Base-by-base conservation (phyloP, 345 rosid genomes). In the Rhizophora mangle region DNA sequence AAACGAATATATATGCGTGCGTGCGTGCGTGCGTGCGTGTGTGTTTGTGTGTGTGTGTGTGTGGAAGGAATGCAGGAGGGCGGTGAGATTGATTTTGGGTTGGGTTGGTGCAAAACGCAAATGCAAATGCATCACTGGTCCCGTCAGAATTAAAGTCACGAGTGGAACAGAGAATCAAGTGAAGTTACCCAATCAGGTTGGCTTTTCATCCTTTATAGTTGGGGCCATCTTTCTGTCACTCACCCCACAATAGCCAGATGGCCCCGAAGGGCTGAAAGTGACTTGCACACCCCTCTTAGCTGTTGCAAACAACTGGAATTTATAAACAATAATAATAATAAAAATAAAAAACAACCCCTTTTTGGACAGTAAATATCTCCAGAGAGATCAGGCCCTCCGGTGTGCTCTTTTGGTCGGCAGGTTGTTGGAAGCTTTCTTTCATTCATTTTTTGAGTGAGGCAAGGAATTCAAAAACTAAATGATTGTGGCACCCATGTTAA, bases 321-420 rank as follows among this genome's bases (percentile, higher is more conserved):
- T 36, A 21, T 31, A 4, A 4, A 4, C 4, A 4, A 31, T 6
- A 4, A 24, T 24, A 24, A 24, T 24, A 31, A 31, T 5, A 5
- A 31, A 31, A 0, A 0, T 5, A 29, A 29, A 2, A 29, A 29
- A 29, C 2, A 70, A 60, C 6, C 6, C 63, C 21, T 15, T 22
- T 53, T 24, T 53, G 39, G 56, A 59, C 76, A 67, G 39, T 64
- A 74, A 71, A 21, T 49, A 49, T 68, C 70, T 32, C 11, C 19
- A 0, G 19, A 49, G 79, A 69, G 20, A 37, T 62, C 52, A 22
- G 32, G 49, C 2, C 26, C 65, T 68, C 60, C 5, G 59, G 19
- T 63, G 59, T 43, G 18, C 68, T 10, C 76, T 71, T 74, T 79
- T 71, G 71, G 78, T 64, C 73, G 70, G 76, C 67, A 58, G 22